These are phyloP conservation scores for Aspergillus calidoustus DNA, from an alignment of 2,329 filamentous ascomycete genomes.

Conservation along the genomic window DNA sequence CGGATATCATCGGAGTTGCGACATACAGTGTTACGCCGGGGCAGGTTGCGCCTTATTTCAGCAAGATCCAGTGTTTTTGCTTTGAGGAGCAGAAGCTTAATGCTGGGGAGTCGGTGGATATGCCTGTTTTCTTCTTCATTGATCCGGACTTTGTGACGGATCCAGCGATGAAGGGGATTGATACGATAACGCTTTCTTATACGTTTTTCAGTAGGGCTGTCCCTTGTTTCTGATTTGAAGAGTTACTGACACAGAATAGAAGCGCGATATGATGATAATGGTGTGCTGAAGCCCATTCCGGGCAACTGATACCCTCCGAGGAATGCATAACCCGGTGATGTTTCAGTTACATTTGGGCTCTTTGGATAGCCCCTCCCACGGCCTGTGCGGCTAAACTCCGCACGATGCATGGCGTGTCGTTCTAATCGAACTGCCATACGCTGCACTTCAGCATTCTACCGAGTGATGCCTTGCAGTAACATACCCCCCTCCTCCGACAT, in stretches of 20 bases:
- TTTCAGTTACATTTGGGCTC: background rate
- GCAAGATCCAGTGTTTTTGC: slow-evolving; percentile 99
- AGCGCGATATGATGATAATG: slow-evolving; percentile 82
- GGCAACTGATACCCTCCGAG: slow-evolving; percentile 22
- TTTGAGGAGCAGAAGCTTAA: slow-evolving; percentile 96
- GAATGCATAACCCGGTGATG: background rate
- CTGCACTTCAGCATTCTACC: background rate
- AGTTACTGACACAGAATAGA: slow-evolving; percentile 59
- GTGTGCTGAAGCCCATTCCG: slow-evolving; percentile 65
- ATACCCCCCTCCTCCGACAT: slow-evolving; percentile 7
- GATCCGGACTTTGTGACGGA: slow-evolving; percentile 94
- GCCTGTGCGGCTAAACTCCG: background rate
- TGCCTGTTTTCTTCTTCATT: slow-evolving; percentile 99
- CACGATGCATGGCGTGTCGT: background rate
- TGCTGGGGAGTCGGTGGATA: slow-evolving; percentile 95
- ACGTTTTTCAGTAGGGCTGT: slow-evolving; percentile 88
- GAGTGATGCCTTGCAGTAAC: background rate
- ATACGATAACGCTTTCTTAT: slow-evolving; percentile 94
- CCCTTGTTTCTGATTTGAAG: background rate
- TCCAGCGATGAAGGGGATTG: slow-evolving; percentile 88
- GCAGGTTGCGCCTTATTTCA: slow-evolving; percentile 96
- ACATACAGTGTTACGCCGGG: slow-evolving; percentile 97
- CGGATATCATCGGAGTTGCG: slow-evolving; percentile 96
- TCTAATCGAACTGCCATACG: background rate
- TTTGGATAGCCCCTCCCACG: background rate